A percentile compares a stretch with the other conserved stretches of the same genome.
Conservation (phyloP, 179 eudicot genomes). For the Beta corolliflora region DNA sequence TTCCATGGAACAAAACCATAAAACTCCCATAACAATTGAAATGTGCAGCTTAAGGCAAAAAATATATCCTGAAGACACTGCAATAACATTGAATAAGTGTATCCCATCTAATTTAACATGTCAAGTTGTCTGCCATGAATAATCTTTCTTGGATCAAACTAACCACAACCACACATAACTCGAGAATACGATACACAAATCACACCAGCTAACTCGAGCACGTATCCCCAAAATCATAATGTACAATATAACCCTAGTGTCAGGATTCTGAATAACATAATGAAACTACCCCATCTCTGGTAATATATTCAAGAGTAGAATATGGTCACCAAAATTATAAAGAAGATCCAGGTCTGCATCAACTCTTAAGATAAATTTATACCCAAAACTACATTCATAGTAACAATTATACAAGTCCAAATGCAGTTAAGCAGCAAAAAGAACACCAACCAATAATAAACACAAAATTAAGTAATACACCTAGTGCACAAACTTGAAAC, state of each 20-base stretch:
- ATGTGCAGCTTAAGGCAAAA: no score
- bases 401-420: not conserved
- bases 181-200: not conserved
- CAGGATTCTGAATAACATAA: not conserved
- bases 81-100: no score
- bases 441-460: not conserved
- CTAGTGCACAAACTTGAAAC: not conserved
- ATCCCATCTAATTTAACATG: no score
- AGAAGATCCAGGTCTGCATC: constrained; percentile 9
- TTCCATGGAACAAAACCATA: no score
- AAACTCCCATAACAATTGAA: no score
- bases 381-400: constrained; percentile 8
- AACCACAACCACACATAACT: not conserved
- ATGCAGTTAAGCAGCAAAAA: constrained; percentile 24
- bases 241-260: not conserved
- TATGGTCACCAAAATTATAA: not conserved
- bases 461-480: not conserved
- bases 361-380: constrained; percentile 7
- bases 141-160: not conserved
- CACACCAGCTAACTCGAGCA: not conserved
- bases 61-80: no score
- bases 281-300: not conserved
- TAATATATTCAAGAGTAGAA: not conserved
- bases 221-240: not conserved
- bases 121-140: not conserved